A percentile compares a stretch with the other conserved stretches of the same genome.
These are phyloP conservation scores for Chaetothyriales sp. DNA, from an alignment of 2,329 filamentous ascomycete species.

Conservation along the genomic window DNA sequence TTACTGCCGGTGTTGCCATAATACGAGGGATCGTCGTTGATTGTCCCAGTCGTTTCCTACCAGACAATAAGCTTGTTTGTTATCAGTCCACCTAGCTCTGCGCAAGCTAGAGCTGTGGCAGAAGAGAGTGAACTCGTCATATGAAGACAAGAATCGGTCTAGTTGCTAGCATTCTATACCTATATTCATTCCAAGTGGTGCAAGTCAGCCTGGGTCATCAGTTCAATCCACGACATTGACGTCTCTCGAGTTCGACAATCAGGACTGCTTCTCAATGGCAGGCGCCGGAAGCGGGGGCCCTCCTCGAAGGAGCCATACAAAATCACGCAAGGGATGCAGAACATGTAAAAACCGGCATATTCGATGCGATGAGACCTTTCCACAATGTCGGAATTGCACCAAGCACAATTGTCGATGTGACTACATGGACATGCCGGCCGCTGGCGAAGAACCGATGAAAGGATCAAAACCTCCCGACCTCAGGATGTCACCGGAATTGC, in stretches of 20 bases:
- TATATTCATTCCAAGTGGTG: background rate
- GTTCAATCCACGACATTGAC: background rate
- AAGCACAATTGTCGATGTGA: conserved; percentile 98
- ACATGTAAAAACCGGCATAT: conserved; percentile 97
- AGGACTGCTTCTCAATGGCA: conserved; percentile 47
- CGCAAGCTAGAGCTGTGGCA: background rate
- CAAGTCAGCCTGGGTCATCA: background rate
- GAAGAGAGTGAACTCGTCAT: background rate
- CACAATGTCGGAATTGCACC: conserved; percentile 96
- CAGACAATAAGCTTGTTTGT: background rate
- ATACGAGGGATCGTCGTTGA: background rate
- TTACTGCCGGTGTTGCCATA: background rate
- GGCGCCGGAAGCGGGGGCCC: conserved; percentile 79
- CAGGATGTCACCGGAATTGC: conserved; percentile 75
- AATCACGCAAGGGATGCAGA: conserved; percentile 95
- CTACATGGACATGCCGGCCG: conserved; percentile 74
- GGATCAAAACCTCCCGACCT: conserved; percentile 47
- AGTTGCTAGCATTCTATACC: background rate
- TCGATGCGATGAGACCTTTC: conserved; percentile 92
- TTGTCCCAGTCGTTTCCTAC: background rate
- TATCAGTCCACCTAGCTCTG: background rate
- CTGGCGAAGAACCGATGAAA: conserved; percentile 39
- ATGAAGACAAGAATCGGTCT: background rate
- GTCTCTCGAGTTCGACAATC: background rate
- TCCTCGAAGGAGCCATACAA: conserved; percentile 84